These are phyloP conservation scores for Novymonas esmeraldas DNA, from an alignment of 208 protist species.

Conservation along the genomic window DNA sequence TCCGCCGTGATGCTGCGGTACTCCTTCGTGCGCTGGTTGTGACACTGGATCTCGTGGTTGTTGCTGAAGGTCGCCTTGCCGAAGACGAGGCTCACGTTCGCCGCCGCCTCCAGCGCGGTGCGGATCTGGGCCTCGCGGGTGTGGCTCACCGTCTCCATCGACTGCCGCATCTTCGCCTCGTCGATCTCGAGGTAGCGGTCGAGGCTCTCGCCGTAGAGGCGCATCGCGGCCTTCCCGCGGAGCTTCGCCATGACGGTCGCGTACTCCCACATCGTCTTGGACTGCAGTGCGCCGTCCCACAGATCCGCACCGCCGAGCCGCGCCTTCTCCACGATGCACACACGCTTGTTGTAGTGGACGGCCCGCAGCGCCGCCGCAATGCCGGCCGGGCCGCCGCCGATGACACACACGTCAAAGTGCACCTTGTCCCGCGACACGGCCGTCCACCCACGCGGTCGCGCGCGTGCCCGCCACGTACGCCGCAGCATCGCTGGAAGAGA, in stretches of 20 bases:
- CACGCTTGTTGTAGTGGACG: conserved; percentile 72
- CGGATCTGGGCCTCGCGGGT: conserved; percentile 58
- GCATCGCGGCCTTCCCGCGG: conserved; percentile 37
- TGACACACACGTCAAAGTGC: conserved; percentile 82
- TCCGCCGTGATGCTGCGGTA: conserved; percentile 69
- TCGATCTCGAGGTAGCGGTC: conserved; percentile 51
- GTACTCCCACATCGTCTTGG: conserved; percentile 87
- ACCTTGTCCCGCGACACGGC: conserved; percentile 15
- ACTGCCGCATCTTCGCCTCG: conserved; percentile 56
- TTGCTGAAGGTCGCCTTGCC: conserved; percentile 62
- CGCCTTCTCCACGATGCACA: conserved; percentile 70
- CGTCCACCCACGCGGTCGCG: conserved; percentile 25
- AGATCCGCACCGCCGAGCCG: conserved; percentile 71
- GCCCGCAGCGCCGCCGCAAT: conserved; percentile 76
- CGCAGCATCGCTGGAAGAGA: conserved; percentile 15
- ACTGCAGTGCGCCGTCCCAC: conserved; percentile 84
- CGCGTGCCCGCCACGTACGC: not conserved
- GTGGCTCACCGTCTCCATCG: conserved; percentile 42
- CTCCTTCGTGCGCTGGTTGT: conserved; percentile 46
- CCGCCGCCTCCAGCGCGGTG: conserved; percentile 39
- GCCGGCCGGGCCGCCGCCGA: conserved; percentile 77
- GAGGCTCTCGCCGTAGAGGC: conserved; percentile 57
- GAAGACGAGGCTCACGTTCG: conserved; percentile 54
- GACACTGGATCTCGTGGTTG: conserved; percentile 54
- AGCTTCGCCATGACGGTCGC: conserved; percentile 49